A percentile compares a stretch with the other conserved stretches of the same genome.
These are phyloP conservation scores for Monilinia polystroma DNA, from an alignment of 2,329 filamentous ascomycete genomes.

Conservation along the genomic window DNA sequence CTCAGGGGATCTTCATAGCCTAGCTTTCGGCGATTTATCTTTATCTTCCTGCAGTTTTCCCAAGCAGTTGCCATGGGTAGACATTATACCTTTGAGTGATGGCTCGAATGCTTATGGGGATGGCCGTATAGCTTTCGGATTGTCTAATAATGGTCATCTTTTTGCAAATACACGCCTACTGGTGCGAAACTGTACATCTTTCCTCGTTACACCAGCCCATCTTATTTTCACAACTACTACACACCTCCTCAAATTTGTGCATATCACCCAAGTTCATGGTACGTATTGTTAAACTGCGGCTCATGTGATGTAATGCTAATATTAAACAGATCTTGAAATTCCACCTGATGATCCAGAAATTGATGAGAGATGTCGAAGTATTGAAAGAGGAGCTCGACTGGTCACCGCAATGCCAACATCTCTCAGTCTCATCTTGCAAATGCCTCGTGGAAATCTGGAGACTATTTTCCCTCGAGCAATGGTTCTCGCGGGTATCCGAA, in stretches of 20 bases:
- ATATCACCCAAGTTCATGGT: conserved; percentile 68
- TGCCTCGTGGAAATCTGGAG: conserved; percentile 93
- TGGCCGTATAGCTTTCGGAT: conserved; percentile 47
- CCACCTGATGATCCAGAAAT: conserved; percentile 85
- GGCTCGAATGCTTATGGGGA: conserved; percentile 27
- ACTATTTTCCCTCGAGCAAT: conserved; percentile 92
- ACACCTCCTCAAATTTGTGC: conserved; percentile 91
- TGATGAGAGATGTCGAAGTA: conserved; percentile 87
- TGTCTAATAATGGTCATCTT: conserved; percentile 74
- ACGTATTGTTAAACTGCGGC: conserved; percentile 33
- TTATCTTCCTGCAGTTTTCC: conserved; percentile 37
- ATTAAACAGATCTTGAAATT: conserved; percentile 68
- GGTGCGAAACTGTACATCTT: conserved; percentile 88
- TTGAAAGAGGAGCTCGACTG: conserved; percentile 84
- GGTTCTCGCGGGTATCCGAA: conserved; percentile 85
- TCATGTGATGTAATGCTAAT: conserved; percentile 11
- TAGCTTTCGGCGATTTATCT: conserved; percentile 34
- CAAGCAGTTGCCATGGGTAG: conserved; percentile 40
- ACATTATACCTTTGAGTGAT: conserved; percentile 33
- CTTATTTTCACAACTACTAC: conserved; percentile 90
- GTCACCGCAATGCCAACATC: conserved; percentile 87
- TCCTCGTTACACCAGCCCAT: conserved; percentile 76
- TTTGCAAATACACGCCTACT: conserved; percentile 74
- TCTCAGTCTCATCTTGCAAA: conserved; percentile 85
- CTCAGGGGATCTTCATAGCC: conserved; percentile 36